Base-by-base conservation (phyloP, 331 rosid species). In the Quercus lobata region DNA sequence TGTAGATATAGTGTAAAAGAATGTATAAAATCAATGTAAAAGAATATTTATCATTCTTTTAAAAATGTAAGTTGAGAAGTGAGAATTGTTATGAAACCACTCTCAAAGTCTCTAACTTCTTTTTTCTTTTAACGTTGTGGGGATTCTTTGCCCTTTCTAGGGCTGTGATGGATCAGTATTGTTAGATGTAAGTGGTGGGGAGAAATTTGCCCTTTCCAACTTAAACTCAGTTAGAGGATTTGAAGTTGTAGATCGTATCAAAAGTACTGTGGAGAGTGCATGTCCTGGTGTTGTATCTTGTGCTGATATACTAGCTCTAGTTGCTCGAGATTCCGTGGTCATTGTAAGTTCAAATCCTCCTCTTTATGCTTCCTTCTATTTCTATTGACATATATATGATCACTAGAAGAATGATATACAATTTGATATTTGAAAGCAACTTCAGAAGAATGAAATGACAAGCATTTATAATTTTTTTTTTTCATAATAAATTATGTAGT, bases 111-210 rank as follows among this genome's bases (percentile, higher is more conserved):
- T 8, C 60, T 17, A 8, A 21, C 0, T 10, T 53, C 19, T 10
- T 52, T 25, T 29, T 18, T 34, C 25, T 69, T 7, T 56, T 9
- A 18, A 73, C 57, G 77, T 0, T 17, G 7, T 60, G 32, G 6
- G 7, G 1, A 24, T 74, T 54, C 7, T 62, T 35, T 41, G 58
- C 69, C 22, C 24, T n/a, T 19, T 29, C 37, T 80, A 94, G 98
- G 98, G 98, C 27, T 94, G 98, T 79, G 98, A 94, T 78, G 98
- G 80, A 62, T 94, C 97, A n/a, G 5, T 94, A 57, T 80, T 94
- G 63, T 73, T 94, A 75, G 97, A 94, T 77, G 92, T 89, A 71
- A 90, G 76, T 25, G 87, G 2, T 2, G 79, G 79, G 10, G 97
- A 94, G 87, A 87, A 91, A 77, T 76, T 68, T 63, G 95, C 96